Evolutionary conservation across 805 yeast genomes (phyloP).

Genomic region (Trichomonascus vanleenenianus): DNA sequence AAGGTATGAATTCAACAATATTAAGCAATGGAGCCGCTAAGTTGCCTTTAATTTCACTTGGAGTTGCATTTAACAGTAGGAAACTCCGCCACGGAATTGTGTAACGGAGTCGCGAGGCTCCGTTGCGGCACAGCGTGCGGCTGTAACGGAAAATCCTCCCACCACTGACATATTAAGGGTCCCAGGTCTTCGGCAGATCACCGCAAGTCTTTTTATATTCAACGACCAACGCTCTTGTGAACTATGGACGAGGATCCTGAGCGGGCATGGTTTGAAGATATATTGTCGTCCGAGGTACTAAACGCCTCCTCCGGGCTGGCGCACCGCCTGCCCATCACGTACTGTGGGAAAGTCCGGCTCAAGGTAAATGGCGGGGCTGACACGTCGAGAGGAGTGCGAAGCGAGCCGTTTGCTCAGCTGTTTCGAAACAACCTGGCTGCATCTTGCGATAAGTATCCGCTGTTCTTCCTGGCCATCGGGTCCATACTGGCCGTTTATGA

Average conservation of each 20-base stretch:
- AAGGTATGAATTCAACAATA: no score
- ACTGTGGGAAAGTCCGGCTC: background rate
- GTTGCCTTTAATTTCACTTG: no score
- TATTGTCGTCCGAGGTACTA: background rate
- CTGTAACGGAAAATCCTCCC: no score
- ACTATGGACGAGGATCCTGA: background rate
- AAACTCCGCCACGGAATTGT: no score
- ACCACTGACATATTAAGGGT: no score
- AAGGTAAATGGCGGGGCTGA: background rate
- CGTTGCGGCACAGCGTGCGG: no score
- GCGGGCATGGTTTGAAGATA: background rate
- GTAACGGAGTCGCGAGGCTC: no score
- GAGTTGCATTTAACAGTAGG: no score
- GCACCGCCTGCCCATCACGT: background rate
- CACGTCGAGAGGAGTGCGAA: background rate
- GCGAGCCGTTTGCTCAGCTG: background rate
- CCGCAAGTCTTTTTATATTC: no score
- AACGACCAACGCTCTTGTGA: no score
- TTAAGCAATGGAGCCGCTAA: no score
- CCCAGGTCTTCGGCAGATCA: no score
- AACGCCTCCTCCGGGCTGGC: background rate
- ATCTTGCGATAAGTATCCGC: conserved; percentile 4
- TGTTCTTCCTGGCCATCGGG: conserved; percentile 8
- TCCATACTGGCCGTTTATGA: conserved; percentile 3
- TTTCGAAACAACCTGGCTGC: conserved; percentile 10